A percentile compares a stretch with the other conserved stretches of the same genome.
Evolutionary conservation across 257 asterid genomes (phyloP).

Genomic region (Coffea canephora): DNA sequence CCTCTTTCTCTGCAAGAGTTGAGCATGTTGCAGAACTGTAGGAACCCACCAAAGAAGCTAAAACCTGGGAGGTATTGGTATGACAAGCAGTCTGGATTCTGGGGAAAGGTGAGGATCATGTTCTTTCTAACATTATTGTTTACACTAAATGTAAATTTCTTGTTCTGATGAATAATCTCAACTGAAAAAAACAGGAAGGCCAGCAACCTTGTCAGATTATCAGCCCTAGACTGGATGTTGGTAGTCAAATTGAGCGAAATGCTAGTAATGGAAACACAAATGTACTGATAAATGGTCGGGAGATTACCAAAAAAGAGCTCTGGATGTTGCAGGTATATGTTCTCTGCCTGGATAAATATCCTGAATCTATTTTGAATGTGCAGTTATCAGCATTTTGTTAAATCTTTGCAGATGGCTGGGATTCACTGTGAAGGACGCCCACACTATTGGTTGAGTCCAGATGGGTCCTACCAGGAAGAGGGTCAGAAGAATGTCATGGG

Average conservation of each 20-base stretch:
- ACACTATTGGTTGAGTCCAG: conserved; percentile 72
- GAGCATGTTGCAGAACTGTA: conserved; percentile 55
- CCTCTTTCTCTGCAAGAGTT: conserved; percentile 54
- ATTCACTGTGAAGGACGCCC: conserved; percentile 61
- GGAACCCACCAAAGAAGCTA: conserved; percentile 79
- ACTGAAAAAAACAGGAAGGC: conserved; percentile 62
- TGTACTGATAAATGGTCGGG: conserved; percentile 62
- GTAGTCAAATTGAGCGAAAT: conserved; percentile 38
- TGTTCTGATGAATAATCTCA: neutral
- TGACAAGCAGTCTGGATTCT: conserved; percentile 77
- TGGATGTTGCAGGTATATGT: conserved; percentile 57
- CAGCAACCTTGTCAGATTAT: conserved; percentile 79
- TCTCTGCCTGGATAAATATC: conserved; percentile 6
- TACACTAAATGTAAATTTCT: neutral
- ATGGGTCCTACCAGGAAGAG: conserved; percentile 64
- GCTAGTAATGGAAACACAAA: conserved; percentile 83
- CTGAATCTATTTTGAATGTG: conserved; percentile 10
- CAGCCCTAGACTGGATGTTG: conserved; percentile 54
- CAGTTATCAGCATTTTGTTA: conserved; percentile 20
- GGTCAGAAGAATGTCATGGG: conserved; percentile 78
- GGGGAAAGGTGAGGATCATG: conserved; percentile 80
- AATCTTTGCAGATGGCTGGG: conserved; percentile 53
- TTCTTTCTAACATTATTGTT: neutral
- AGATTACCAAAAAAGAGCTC: conserved; percentile 68
- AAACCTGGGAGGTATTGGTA: conserved; percentile 91